Evolutionary conservation across 2,329 filamentous ascomycete species (phyloP), one percentile per base, ranked within the genome.

Genomic region (Lomentospora prolificans): DNA sequence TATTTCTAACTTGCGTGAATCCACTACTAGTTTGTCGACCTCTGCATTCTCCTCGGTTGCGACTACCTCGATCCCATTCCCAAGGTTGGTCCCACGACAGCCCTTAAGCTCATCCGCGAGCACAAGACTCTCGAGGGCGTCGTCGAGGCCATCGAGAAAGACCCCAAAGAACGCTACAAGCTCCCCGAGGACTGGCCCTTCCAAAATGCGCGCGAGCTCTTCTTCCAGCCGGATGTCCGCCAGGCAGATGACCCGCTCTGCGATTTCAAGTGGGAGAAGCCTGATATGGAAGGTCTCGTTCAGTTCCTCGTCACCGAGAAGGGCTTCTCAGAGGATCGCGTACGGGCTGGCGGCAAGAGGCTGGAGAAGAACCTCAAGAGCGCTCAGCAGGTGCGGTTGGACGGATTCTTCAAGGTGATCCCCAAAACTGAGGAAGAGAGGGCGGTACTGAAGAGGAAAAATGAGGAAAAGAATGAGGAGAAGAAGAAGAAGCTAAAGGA

Each of bases 21-120:
- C n/a, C n/a, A n/a, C n/a, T n/a, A n/a, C n/a, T n/a, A 96, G 86
- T 99, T 99, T 69, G 90, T 99, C 65, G 94, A 99, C 69, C 84
- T 99, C 53, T 99, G 94, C 67, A 99, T 99, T 64, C 81, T 99
- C 9, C 87, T 99, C 50, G 94, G 94, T 63, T 99, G 94, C 72
- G 94, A 99, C 69, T 99, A 99, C 67, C 84, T 97, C 67, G 94
- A 99, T 64, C 92, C 94, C 0, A 87, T 99, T 62, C 94, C 94
- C 64, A 96, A 96, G 68, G 79, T 99, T 60, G 94, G 94, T 19
- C 92, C 94, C 3, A 86, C 84, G 64, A 96, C 94, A 0, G 94
- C 94, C 2, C 78, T 97, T 55, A 95, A 95, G 69, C 77, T 99
- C 58, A 96, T 99, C 64, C 90, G 90, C 62, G 92, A 99, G 65